Conservation (phyloP, 805 yeast genomes). For the Kockiozyma suomiensis region DNA sequence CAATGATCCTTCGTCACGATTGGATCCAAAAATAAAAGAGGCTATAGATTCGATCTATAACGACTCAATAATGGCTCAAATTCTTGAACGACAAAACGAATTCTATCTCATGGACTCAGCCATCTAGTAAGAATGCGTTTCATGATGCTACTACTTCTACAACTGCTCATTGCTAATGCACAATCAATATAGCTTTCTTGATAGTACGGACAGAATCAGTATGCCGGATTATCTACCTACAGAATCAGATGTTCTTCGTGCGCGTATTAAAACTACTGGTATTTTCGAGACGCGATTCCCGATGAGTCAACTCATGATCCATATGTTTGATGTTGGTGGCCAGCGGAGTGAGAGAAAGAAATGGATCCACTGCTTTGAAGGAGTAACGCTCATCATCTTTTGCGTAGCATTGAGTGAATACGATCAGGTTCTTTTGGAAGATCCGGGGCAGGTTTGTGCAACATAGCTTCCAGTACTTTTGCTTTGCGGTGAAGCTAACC, state of each 20-base stretch:
- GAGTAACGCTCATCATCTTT: constrained; percentile 84
- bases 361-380: constrained; percentile 97
- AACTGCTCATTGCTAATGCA: background rate
- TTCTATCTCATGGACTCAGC: constrained; percentile 89
- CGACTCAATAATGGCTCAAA: constrained; percentile 58
- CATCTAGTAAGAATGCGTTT: constrained; percentile 47
- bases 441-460: constrained; percentile 52
- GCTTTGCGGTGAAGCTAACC: background rate
- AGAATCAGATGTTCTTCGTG: constrained; percentile 76
- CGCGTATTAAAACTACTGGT: constrained; percentile 91
- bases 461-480: background rate
- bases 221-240: constrained; percentile 66
- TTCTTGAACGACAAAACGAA: constrained; percentile 62
- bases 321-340: constrained; percentile 87
- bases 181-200: constrained; percentile 54
- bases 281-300: constrained; percentile 80
- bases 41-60: constrained; percentile 58
- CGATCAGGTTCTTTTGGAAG: constrained; percentile 82
- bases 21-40: constrained; percentile 54
- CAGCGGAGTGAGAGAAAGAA: constrained; percentile 94
- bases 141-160: too few species aligned
- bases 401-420: constrained; percentile 91
- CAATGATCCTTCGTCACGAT: constrained; percentile 54
- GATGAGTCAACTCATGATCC: constrained; percentile 67
- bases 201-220: constrained; percentile 64